Percentiles rank a stretch among this genome's conserved stretches.
Evolutionary conservation across 257 asterid species (phyloP).

Genomic region (Solanum infundibuliforme): DNA sequence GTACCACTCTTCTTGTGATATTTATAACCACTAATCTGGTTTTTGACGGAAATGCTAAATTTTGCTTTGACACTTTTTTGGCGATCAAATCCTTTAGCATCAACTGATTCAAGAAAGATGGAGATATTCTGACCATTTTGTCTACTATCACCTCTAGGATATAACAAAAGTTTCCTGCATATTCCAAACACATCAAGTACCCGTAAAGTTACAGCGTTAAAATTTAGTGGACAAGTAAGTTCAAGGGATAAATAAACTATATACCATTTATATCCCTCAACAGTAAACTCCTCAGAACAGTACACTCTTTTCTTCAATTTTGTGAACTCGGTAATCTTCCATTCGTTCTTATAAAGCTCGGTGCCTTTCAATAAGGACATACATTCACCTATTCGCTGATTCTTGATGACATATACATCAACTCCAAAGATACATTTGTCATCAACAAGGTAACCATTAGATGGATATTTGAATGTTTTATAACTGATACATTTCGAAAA

Average conservation of each 20-base stretch:
- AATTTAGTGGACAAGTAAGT: not conserved
- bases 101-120: not conserved
- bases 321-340: not conserved
- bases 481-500: not conserved
- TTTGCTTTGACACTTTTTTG: not conserved
- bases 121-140: not conserved
- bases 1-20: not conserved
- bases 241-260: too few species aligned
- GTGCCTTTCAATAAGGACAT: not conserved
- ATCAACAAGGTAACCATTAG: not conserved
- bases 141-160: not conserved
- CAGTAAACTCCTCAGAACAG: not conserved
- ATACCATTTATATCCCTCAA: not conserved
- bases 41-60: not conserved
- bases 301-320: not conserved
- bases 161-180: not conserved
- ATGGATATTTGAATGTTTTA: not conserved
- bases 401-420: not conserved
- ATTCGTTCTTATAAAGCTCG: not conserved
- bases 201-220: not conserved
- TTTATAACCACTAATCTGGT: not conserved
- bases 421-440: not conserved
- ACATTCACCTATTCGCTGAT: not conserved
- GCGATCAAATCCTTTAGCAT: not conserved
- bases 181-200: not conserved